Conservation (phyloP, 306 rosid genomes). For the Cyclanthera cordifolia region DNA sequence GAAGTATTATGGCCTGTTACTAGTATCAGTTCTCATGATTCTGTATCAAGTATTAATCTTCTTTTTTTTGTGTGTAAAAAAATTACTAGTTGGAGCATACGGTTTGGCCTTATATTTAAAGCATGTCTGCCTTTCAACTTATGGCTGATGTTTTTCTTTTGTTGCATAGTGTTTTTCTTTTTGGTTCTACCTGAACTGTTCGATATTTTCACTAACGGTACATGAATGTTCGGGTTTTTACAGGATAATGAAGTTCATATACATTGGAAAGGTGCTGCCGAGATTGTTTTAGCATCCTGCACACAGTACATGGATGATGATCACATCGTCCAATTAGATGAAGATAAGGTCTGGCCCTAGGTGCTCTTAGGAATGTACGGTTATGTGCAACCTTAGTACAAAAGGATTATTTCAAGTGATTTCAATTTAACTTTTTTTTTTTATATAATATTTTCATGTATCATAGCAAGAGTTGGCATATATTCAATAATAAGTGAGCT, state of each 20-base stretch:
- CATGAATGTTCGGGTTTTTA: not conserved
- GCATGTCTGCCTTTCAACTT: not conserved
- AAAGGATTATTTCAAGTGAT: not conserved
- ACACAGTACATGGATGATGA: conserved; percentile 35
- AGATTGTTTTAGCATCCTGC: conserved; percentile 55
- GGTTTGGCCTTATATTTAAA: not conserved
- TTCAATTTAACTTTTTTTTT: not conserved
- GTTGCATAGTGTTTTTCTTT: not conserved
- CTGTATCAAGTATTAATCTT: not conserved
- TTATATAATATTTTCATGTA: not conserved
- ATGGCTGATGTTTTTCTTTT: not conserved
- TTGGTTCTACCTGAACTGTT: not conserved
- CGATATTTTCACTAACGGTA: conserved; percentile 14
- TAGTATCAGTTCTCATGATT: not conserved
- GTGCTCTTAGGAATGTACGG: not conserved
- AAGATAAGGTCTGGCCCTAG: conserved; percentile 47
- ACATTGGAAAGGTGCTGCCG: conserved; percentile 99
- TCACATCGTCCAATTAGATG: conserved; percentile 37
- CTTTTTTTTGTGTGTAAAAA: too few relatives aligned
- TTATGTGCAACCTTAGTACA: not conserved
- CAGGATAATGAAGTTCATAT: conserved; percentile 61
- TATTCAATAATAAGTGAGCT: not conserved
- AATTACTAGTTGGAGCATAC: not conserved
- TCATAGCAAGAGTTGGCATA: not conserved
- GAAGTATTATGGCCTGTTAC: not conserved